Percentiles rank a stretch among this genome's conserved stretches.
Conservation (phyloP, 345 rosid species). For the Draba incana region DNA sequence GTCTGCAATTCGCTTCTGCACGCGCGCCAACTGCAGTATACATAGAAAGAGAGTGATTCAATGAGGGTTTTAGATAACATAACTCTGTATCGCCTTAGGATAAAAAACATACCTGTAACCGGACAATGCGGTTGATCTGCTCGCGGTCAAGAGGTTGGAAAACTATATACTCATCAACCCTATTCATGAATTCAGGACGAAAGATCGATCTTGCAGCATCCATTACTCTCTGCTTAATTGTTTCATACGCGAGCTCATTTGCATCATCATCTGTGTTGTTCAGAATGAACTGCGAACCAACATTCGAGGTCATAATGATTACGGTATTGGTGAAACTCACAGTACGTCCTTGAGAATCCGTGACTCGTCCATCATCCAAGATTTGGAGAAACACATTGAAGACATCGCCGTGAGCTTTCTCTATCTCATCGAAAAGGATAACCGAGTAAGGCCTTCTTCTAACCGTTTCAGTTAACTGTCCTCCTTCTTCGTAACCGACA, state of each 20-base stretch:
- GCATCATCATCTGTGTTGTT: constrained; percentile 74
- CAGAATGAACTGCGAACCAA: constrained; percentile 87
- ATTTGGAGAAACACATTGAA: constrained; percentile 97
- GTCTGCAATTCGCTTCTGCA: constrained; percentile 86
- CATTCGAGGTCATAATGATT: constrained; percentile 93
- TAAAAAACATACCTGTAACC: constrained; percentile 68
- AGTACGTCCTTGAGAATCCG: constrained; percentile 95
- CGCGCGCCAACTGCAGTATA: constrained; percentile 75
- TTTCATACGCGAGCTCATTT: constrained; percentile 69
- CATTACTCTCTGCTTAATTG: constrained; percentile 81
- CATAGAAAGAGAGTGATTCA: constrained; percentile 11
- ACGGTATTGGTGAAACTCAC: constrained; percentile 94
- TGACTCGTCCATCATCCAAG: constrained; percentile 94
- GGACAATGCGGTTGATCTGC: constrained; percentile 83
- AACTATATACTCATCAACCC: constrained; percentile 97
- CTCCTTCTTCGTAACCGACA: constrained; percentile 98
- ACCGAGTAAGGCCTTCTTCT: constrained; percentile 95
- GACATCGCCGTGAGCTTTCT: constrained; percentile 94
- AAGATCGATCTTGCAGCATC: constrained; percentile 97
- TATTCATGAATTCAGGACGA: constrained; percentile 97
- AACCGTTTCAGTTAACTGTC: constrained; percentile 90
- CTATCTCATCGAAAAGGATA: constrained; percentile 96
- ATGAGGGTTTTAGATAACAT: background rate
- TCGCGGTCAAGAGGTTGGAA: constrained; percentile 92
- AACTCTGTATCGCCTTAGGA: background rate